Base-by-base conservation (phyloP, 108 stramenopile genomes). In the Parietichytrium sp. region DNA sequence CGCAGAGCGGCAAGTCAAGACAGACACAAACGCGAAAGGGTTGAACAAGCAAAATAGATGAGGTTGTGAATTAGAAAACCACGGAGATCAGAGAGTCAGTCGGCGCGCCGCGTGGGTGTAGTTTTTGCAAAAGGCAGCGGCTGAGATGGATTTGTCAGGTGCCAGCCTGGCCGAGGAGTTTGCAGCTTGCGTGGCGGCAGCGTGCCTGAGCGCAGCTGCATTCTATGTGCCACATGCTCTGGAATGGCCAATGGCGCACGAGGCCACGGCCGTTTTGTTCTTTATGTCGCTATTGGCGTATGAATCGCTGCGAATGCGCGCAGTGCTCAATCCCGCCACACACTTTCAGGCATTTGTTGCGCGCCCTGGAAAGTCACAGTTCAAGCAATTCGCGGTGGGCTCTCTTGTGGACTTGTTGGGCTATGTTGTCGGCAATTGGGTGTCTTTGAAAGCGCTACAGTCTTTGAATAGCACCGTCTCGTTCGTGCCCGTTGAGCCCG, bases 321-420 rank as follows among this genome's bases (percentile, higher is more conserved):
- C 61, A 12, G 20, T 72, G 16, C 36, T 42, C 6, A 72, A 72
- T 25, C 61, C 61, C 23, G 61, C 61, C 33, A 45, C 45, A 6
- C 61, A 72, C 61, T 16, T 25, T 33, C 61, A 72, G 33, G 18
- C 36, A 7, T 27, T 16, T 45, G 33, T 38, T 72, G 16, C 10
- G 3, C 61, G 6, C 10, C 0, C 33, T n/a, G 3, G 10, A n/a
- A 25, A 45, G 61, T 33, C 13, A n/a, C 12, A 8, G 16, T 25
- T 6, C 42, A 25, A 10, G 13, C 36, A 33, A 10, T 33, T 12
- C 29, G 33, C 61, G 20, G 36, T 33, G 61, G 38, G 36, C 0
- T 72, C 61, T n/a, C 13, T 2, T 25, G 61, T 72, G 33, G 61
- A 72, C 20, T n/a, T 72, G 23, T 16, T 72, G 29, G 61, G 61